Base-by-base conservation (phyloP, 1,284 basidiomycete genomes). In the Boletus nobilissimus region DNA sequence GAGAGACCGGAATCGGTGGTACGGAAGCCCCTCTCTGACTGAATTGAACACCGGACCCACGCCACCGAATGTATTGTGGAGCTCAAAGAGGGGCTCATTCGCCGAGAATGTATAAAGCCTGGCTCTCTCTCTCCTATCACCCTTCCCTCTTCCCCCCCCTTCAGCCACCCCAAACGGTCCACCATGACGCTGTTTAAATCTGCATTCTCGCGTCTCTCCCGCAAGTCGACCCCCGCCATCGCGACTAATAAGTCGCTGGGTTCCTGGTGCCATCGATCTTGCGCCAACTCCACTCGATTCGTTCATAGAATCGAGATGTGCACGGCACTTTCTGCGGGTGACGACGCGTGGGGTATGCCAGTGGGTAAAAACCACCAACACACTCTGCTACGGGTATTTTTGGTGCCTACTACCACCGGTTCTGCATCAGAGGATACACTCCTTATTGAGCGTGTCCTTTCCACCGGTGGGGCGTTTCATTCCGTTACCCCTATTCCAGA, bases 221-320 rank as follows among this genome's bases (percentile, higher is more conserved):
- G 10, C 38, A 75, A 81, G 13, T 39, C 51, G 8, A 43, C 57
- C 5, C 78, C 68, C 2, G 60, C 54, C 46, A 43, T 73, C 5
- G 68, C 66, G 3, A 60, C 39, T 13, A 80, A 78, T 19, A 66
- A 54, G 48, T 16, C 70, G 4, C 8, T 81, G 1, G 51, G 78
- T 29, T n/a, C 48, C 18, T 78, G 74, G 67, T 81, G 26, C 40
- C 18, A 38, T 24, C 62, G 54, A 14, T 18, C 71, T 5, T n/a
- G 22, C 39, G 19, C 22, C 29, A 22, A 78, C 24, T 39, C 78
- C 3, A 36, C 66, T 24, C 78, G 65, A 26, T 46, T 72, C 8
- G 68, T 81, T 14, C 24, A 36, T 16, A 81, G 62, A 48, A 54
- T 81, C 8, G 81, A 81, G n/a, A 62, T 82, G 5, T 81, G 81